Base-by-base conservation (phyloP, 176 grass and related monocot genomes). In the Zea mays region DNA sequence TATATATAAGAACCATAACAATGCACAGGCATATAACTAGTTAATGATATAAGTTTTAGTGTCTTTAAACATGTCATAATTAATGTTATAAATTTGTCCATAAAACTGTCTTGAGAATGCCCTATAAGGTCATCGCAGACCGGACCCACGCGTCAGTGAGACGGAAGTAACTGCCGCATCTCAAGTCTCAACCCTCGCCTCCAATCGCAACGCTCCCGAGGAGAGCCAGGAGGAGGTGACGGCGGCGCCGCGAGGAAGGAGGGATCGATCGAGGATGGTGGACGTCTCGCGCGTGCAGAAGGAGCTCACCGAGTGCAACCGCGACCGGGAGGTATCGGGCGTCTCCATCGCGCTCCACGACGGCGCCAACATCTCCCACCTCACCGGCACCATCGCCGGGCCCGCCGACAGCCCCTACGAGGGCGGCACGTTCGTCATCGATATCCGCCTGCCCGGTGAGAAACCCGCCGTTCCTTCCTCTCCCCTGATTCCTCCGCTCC, bases 211-310 rank as follows among this genome's bases (percentile, higher is more conserved):
- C 11, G 75, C 45, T 38, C 50, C 20, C 21, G 11, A 34, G 5
- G 7, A 19, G 19, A 37, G 20, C 4, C 36, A 5, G 15, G 15
- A 11, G 55, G 7, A 12, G 64, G 11, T 0, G n/a, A 3, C 41
- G 67, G 48, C 48, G 47, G 15, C 46, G 69, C 13, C 10, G 34
- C 36, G 35, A 19, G 37, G 9, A 5, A 12, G 16, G 13, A 20
- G 41, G 34, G 7, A 21, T 21, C 55, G 55, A 21, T 58, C 72
- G 41, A 78, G 12, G 86, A 99, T 99, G 96, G 67, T 95, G 85
- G 96, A 95, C 74, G 71, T 99, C 47, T 99, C 90, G 75, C 82
- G 96, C 77, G 81, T 95, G 79, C 96, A 99, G 92, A 99, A 95
- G 92, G 96, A 99, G 85, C 83, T 99, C 45, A 78, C 74, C 27